Evolutionary conservation across 169 alveolate genomes (phyloP), one percentile per base, ranked within the genome.

Genomic region (Besnoitia besnoiti): DNA sequence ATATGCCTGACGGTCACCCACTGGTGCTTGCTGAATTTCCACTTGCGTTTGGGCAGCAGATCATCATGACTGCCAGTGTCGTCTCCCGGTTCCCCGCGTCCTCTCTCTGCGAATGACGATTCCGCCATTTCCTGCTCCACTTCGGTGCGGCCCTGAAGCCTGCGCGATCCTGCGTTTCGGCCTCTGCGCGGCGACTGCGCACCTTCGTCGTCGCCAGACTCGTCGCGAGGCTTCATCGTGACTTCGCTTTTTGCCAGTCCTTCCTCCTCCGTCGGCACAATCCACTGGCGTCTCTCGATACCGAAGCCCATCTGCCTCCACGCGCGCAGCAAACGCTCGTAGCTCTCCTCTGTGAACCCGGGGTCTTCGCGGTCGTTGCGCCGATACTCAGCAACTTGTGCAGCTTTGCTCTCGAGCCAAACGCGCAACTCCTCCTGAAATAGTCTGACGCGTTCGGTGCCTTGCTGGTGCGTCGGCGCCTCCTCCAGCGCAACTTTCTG

Each of bases 381-480:
- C 37, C 96, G 84, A 61, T 94, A 89, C 40, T 33, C 62, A 7
- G 95, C 89, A n/a, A 94, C 90, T n/a, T 49, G 75, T 47, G 55
- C 87, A 40, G 92, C 90, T 40, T 89, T 82, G 10, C 51, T 73
- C 33, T 49, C 55, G 37, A 92, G 90, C 91, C 94, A 94, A n/a
- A 42, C 89, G n/a, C 67, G 80, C 77, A 95, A 47, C 82, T 95
- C 94, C 16, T 95, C 93, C 16, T 88, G 76, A 73, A 95, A 95
- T 19, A 95, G 61, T 3, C 90, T 91, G 49, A 92, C 76, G 85
- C 90, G 62, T 40, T 75, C 94, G 35, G 95, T 95, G 85, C 85
- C 90, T 51, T 14, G 50, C 80, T 95, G 96, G 84, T 95, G 96
- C 30, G 96, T 95, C n/a, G 94, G 94, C 12, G 90, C 90, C 91